Evolutionary conservation across 2,329 filamentous ascomycete genomes (phyloP).

Genomic region (Ophiocordyceps camponoti-floridani): DNA sequence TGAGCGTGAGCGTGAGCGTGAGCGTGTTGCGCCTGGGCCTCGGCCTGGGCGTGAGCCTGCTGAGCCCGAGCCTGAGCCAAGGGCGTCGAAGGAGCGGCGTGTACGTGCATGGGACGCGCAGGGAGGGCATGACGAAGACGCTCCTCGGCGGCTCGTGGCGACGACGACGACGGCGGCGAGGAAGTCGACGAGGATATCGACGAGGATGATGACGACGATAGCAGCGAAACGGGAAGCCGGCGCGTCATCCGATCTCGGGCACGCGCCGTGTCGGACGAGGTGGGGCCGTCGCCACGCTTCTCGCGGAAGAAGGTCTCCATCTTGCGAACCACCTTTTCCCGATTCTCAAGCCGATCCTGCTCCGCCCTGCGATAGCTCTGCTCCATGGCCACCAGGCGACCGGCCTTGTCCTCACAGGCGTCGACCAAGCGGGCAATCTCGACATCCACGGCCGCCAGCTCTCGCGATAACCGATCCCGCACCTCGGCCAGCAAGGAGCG

Average conservation of each 20-base stretch:
- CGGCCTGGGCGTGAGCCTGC: background rate
- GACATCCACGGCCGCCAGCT: constrained; percentile 18
- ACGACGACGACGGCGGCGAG: too few relatives aligned
- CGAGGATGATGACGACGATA: too few relatives aligned
- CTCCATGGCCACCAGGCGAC: constrained; percentile 15
- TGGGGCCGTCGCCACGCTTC: constrained; percentile 10
- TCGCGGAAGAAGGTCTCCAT: constrained; percentile 17
- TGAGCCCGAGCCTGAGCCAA: background rate
- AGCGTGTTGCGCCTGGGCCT: background rate
- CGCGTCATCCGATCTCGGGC: background rate
- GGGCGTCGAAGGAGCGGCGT: background rate
- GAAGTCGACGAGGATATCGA: too few relatives aligned
- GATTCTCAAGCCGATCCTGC: constrained; percentile 10
- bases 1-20: background rate
- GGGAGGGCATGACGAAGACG: background rate
- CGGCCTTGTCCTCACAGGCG: constrained; percentile 13
- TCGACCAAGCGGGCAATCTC: constrained; percentile 15
- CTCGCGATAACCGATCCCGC: constrained; percentile 10
- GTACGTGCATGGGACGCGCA: background rate
- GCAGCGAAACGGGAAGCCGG: background rate
- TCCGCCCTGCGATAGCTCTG: constrained; percentile 13
- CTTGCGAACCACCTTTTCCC: constrained; percentile 9
- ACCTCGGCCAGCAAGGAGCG: constrained; percentile 11
- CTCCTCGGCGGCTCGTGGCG: background rate
- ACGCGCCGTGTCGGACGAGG: constrained; percentile 1